Evolutionary conservation across 495 filamentous ascomycete genomes (phyloP).

Genomic region (Talaromyces adpressus): DNA sequence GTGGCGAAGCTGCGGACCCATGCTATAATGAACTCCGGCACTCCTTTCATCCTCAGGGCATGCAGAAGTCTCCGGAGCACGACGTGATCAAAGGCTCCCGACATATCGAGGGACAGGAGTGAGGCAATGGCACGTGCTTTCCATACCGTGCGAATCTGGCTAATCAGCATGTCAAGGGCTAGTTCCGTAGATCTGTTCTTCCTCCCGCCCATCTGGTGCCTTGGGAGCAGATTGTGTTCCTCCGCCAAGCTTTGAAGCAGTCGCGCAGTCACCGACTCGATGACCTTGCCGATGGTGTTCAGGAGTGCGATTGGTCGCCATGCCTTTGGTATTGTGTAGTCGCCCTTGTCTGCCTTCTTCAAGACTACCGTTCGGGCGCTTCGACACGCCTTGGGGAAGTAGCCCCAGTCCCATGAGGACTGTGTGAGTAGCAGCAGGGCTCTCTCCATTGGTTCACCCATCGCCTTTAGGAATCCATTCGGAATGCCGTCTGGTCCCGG

Average conservation of each 20-base stretch:
- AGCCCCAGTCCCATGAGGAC: background rate
- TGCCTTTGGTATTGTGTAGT: constrained; percentile 16
- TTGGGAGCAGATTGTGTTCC: background rate
- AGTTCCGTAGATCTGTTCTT: background rate
- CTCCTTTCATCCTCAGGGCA: background rate
- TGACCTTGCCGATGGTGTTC: constrained; percentile 19
- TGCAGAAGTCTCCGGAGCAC: background rate
- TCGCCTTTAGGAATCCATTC: background rate
- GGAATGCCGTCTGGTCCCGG: background rate
- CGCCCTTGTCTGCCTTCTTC: background rate
- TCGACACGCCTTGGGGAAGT: background rate
- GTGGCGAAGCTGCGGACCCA: background rate
- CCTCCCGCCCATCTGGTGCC: constrained; percentile 2
- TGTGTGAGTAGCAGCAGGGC: background rate
- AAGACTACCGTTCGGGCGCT: background rate
- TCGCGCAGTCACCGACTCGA: constrained; percentile 5
- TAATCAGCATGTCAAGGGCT: background rate
- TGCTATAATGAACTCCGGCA: background rate
- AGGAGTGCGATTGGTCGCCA: constrained; percentile 25
- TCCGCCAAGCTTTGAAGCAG: constrained; percentile 1
- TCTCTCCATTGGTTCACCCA: background rate
- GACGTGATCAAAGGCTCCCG: background rate
- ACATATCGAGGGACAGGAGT: background rate
- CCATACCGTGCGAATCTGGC: background rate
- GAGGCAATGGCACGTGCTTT: background rate